Conservation (phyloP, 352 stramenopile genomes). For the Bremia lactucae region DNA sequence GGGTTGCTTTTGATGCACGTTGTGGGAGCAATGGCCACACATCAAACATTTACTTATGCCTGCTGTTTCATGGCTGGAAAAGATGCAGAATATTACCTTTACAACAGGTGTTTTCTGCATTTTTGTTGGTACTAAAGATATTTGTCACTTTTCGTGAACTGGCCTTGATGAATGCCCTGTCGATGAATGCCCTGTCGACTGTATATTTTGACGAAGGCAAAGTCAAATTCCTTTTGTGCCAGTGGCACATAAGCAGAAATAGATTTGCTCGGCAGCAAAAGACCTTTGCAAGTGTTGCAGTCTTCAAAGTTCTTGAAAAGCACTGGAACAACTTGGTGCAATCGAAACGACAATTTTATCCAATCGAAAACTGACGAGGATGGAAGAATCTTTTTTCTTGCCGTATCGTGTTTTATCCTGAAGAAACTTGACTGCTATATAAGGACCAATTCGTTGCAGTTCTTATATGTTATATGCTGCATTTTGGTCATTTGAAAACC, state of each 20-base stretch:
- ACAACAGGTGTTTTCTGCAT: background rate
- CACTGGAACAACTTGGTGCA: background rate
- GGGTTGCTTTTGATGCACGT: background rate
- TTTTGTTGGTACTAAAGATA: background rate
- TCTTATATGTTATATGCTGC: background rate
- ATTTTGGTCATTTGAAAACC: background rate
- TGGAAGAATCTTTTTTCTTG: background rate
- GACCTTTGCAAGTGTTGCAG: background rate
- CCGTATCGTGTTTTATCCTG: background rate
- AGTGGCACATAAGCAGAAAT: too few relatives aligned
- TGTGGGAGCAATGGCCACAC: too few relatives aligned
- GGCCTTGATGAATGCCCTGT: too few relatives aligned
- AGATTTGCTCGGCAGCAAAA: background rate
- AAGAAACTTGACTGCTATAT: background rate
- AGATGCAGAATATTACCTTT: background rate
- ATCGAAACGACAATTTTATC: background rate
- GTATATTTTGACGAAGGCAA: too few relatives aligned
- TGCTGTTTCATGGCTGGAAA: too few relatives aligned
- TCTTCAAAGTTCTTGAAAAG: background rate
- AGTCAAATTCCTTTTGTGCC: too few relatives aligned
- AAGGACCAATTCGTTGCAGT: background rate
- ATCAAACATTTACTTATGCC: background rate
- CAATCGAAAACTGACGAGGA: background rate
- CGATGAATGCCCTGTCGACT: too few relatives aligned
- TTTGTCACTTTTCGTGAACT: too few relatives aligned